Base-by-base conservation (phyloP, 2,329 filamentous ascomycete species). In the Penicillium sp. region DNA sequence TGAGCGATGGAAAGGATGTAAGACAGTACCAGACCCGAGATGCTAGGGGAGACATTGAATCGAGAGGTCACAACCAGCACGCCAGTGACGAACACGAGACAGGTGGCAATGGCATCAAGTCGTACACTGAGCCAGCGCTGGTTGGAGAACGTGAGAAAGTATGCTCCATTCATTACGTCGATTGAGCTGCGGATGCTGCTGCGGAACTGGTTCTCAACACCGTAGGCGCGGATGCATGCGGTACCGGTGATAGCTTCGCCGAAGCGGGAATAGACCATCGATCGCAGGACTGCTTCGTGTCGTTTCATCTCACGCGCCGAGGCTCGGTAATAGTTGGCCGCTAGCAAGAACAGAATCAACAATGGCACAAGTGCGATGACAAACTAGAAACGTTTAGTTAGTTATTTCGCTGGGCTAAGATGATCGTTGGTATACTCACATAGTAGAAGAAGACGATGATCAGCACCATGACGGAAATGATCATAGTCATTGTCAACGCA, bases 361-460 rank as follows among this genome's bases (percentile, higher is more conserved):
- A 97, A 75, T 0, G 84, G 83, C 0, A 75, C 80, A 1, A 87
- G 70, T 1, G 84, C 84, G 46, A 86, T 79, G 24, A 78, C 81
- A 60, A 95, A 95, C 68, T 70, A 42, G 43, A 44, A 11, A 20
- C 24, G 5, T 20, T 20, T 4, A 20, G 41, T 53, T 34, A 53
- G 52, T 24, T 5, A 16, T 28, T 10, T 7, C 6, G 3, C 3
- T 18, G 16, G 8, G 4, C n/a, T 11, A 10, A 29, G 6, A n/a
- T 26, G 34, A 14, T 10, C 31, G 18, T 8, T 7, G 3, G 8
- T 16, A 9, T 2, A 63, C 66, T 59, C 51, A 69, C 68, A 69
- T 89, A 96, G 71, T 93, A 82, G 72, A 94, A 97, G 72, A 86
- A 96, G n/a, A 87, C 85, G 60, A 97, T 93, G 71, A 95, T 94